Evolutionary conservation across 305 asterid genomes (phyloP).

Genomic region (Lippia alba): DNA sequence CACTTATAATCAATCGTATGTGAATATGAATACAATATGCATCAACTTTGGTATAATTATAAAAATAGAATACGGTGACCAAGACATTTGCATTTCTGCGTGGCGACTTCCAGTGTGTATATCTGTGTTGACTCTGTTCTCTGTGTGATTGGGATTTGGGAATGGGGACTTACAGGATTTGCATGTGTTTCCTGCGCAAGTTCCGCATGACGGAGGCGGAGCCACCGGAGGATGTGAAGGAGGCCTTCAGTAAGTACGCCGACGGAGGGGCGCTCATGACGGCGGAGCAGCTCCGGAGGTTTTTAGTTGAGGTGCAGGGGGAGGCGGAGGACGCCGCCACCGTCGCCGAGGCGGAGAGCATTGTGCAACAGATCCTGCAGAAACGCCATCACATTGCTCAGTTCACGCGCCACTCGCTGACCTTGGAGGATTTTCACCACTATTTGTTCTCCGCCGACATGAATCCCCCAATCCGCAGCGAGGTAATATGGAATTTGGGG

Average conservation of each 20-base stretch:
- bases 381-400: constrained; percentile 59
- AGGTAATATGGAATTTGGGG: constrained; percentile 31
- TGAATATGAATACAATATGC: too few relatives aligned
- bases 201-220: constrained; percentile 73
- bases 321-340: constrained; percentile 42
- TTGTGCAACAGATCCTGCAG: constrained; percentile 55
- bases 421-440: constrained; percentile 76
- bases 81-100: not conserved
- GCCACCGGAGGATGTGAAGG: constrained; percentile 81
- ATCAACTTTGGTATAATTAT: too few relatives aligned
- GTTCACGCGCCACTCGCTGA: constrained; percentile 54
- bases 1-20: too few relatives aligned
- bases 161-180: constrained; percentile 76
- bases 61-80: too few relatives aligned
- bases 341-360: constrained; percentile 41
- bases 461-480: constrained; percentile 60
- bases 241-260: constrained; percentile 55
- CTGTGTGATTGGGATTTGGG: constrained; percentile 15
- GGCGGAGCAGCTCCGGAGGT: constrained; percentile 64
- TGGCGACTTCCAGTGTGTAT: too few relatives aligned
- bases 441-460: constrained; percentile 79
- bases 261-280: constrained; percentile 63
- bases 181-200: constrained; percentile 86
- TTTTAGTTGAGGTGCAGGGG: constrained; percentile 71
- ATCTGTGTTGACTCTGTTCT: not conserved